These are phyloP conservation scores for Myxozyma monticola DNA, from an alignment of 805 yeast genomes.

Conservation along the genomic window DNA sequence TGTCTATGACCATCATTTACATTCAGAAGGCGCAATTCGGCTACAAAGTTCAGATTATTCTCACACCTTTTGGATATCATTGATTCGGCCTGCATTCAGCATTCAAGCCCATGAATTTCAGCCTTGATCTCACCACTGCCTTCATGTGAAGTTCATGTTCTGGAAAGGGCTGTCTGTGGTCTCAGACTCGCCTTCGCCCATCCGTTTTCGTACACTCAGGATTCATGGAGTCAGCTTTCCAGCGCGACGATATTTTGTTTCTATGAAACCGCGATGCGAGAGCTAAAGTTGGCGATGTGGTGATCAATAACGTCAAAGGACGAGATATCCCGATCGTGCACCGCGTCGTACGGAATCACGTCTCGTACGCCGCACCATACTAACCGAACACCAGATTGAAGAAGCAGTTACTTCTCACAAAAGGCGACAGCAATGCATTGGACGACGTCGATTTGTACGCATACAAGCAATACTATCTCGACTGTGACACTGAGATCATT, in stretches of 20 bases:
- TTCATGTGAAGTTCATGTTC: slow-evolving; percentile 79
- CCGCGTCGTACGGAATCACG: slow-evolving; percentile 86
- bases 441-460: slow-evolving; percentile 91
- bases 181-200: slow-evolving; percentile 84
- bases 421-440: slow-evolving; percentile 93
- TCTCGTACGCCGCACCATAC: slow-evolving; percentile 32
- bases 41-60: too few relatives aligned
- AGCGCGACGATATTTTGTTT: slow-evolving; percentile 91
- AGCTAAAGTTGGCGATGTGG: slow-evolving; percentile 84
- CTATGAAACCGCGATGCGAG: slow-evolving; percentile 78
- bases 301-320: slow-evolving; percentile 83
- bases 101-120: slow-evolving; percentile 67
- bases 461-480: slow-evolving; percentile 69
- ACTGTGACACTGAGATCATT: slow-evolving; percentile 72
- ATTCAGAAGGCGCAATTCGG: too few relatives aligned
- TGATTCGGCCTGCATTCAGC: too few relatives aligned
- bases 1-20: too few relatives aligned
- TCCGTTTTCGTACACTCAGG: slow-evolving; percentile 97
- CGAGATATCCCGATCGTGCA: slow-evolving; percentile 90
- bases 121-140: slow-evolving; percentile 87
- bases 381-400: slow-evolving; percentile 7
- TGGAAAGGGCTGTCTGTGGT: slow-evolving; percentile 81
- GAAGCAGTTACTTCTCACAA: slow-evolving; percentile 60
- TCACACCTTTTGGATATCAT: too few relatives aligned
- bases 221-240: slow-evolving; percentile 99